Evolutionary conservation across 208 protist species (phyloP).

Genomic region (Crithidia mellificae): DNA sequence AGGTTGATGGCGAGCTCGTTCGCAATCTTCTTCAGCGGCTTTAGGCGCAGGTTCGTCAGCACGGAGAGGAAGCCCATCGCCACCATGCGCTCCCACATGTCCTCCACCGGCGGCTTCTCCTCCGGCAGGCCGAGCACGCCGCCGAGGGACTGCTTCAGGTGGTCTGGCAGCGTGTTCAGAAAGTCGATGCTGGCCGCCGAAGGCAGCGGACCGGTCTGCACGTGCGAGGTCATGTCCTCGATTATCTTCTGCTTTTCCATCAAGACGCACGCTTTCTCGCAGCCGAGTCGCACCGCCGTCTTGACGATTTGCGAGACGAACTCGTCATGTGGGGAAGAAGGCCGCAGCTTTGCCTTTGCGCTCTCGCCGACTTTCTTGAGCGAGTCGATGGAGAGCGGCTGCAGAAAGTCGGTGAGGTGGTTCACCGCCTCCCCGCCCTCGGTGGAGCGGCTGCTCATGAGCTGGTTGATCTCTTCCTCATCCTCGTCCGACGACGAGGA

Average conservation of each 20-base stretch:
- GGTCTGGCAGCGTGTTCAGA: conserved; percentile 81
- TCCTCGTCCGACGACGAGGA: conserved; percentile 69
- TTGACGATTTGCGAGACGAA: conserved; percentile 87
- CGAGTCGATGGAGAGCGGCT: conserved; percentile 85
- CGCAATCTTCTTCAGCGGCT: conserved; percentile 88
- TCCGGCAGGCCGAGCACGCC: conserved; percentile 75
- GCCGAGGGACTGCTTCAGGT: conserved; percentile 70
- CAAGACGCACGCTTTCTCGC: conserved; percentile 84
- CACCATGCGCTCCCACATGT: conserved; percentile 92
- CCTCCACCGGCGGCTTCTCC: conserved; percentile 75
- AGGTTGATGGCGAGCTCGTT: conserved; percentile 71
- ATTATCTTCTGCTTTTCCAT: conserved; percentile 92
- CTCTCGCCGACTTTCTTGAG: conserved; percentile 90
- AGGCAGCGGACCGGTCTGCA: conserved; percentile 75
- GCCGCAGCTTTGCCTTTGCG: conserved; percentile 86
- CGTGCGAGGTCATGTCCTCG: conserved; percentile 82
- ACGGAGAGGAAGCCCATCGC: conserved; percentile 89
- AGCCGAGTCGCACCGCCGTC: conserved; percentile 80
- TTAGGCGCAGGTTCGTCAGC: conserved; percentile 86
- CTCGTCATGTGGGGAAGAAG: conserved; percentile 73
- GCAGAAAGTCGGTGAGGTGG: conserved; percentile 83
- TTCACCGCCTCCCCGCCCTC: conserved; percentile 63
- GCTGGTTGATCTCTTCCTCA: conserved; percentile 45
- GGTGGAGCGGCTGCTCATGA: conserved; percentile 43
- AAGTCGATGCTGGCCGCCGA: conserved; percentile 85